phyloP scores from a whole-genome alignment of 257 asterid genomes.

The Eustoma russellianum region DNA sequence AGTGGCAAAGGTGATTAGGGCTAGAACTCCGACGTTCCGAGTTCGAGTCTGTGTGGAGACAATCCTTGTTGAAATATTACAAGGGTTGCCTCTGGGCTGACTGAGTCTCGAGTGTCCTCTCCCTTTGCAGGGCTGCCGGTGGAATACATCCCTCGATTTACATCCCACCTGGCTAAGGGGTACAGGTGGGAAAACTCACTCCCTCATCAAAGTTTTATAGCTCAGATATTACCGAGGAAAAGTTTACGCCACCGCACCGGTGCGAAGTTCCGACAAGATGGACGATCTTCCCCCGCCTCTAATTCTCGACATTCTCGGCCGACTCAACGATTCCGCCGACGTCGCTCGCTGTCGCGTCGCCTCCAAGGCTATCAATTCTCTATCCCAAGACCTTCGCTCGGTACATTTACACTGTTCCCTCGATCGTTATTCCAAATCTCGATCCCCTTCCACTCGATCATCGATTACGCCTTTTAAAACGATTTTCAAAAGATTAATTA shows the following conservation, averaged over 20 bases:
- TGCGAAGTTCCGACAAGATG: conserved; percentile 21
- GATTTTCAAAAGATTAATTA: conserved; percentile 33
- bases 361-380: conserved; percentile 44
- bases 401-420: conserved; percentile 52
- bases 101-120: no score
- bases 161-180: no score
- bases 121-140: no score
- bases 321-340: conserved; percentile 51
- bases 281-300: conserved; percentile 60
- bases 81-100: no score
- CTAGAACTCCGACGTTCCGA: no score
- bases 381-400: conserved; percentile 46
- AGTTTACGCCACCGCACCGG: neutral
- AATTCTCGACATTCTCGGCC: conserved; percentile 57
- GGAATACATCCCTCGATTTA: no score
- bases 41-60: no score
- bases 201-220: no score
- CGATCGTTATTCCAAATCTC: conserved; percentile 56
- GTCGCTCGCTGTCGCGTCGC: conserved; percentile 61
- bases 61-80: no score
- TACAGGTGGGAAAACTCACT: no score
- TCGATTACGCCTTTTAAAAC: conserved; percentile 58
- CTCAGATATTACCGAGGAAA: neutral
- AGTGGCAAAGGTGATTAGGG: no score
- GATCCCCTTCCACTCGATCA: conserved; percentile 37